Conservation (phyloP, 768 basidiomycete genomes). For the Leucocoprinus birnbaumii region DNA sequence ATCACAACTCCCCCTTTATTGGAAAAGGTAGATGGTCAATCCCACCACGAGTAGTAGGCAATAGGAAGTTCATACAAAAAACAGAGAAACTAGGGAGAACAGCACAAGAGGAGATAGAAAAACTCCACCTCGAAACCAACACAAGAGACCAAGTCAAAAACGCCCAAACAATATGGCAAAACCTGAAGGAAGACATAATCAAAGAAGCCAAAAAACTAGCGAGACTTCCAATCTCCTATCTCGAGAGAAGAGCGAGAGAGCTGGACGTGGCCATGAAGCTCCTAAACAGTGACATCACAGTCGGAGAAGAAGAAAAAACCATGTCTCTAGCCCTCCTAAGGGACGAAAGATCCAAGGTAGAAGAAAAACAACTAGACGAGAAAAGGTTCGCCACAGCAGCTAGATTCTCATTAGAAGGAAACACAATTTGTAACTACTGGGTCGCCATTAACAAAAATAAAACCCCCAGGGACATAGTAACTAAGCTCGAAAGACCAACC, state of each 20-base stretch:
- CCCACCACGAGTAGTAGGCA: conserved; percentile 15
- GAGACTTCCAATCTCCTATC: neutral
- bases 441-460: conserved; percentile 7
- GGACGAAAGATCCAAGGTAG: neutral
- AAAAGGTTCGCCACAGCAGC: conserved; percentile 4
- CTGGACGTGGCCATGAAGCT: neutral
- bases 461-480: conserved; percentile 15
- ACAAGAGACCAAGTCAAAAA: conserved; percentile 5
- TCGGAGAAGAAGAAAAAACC: too few relatives aligned
- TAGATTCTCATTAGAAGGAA: conserved; percentile 7
- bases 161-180: conserved; percentile 5
- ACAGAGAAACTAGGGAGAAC: neutral
- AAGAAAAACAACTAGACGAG: neutral
- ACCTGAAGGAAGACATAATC: neutral
- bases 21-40: conserved; percentile 28
- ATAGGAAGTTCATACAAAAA: conserved; percentile 13
- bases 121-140: neutral
- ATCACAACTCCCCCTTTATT: conserved; percentile 19
- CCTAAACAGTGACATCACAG: too few relatives aligned
- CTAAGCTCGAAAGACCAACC: conserved; percentile 1
- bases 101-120: neutral
- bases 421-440: conserved; percentile 13
- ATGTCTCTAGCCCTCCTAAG: neutral
- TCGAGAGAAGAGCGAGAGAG: neutral
- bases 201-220: neutral